A percentile compares a stretch with the other conserved stretches of the same genome.
Evolutionary conservation across 176 grass and related monocot genomes (phyloP).

Genomic region (Rhynchospora breviuscula): DNA sequence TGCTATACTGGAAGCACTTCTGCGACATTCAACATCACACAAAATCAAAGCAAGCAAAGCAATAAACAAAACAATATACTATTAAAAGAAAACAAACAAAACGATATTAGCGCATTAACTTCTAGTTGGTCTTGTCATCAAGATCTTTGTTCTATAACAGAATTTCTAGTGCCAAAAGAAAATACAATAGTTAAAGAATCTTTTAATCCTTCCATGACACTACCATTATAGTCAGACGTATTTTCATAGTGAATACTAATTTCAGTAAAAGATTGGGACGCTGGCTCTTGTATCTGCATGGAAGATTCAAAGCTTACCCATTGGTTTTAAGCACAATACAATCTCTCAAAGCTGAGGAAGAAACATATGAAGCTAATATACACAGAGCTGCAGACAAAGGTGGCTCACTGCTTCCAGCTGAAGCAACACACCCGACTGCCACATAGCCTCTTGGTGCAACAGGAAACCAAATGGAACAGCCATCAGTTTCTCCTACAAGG

Average conservation of each 20-base stretch:
- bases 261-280: background rate
- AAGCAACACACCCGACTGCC: conserved; percentile 87
- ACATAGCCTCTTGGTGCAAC: conserved; percentile 74
- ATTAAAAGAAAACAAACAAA: background rate
- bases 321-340: conserved; percentile 62
- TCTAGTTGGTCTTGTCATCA: background rate
- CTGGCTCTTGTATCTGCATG: background rate
- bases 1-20: conserved; percentile 51
- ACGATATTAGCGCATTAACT: background rate
- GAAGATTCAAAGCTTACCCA: background rate
- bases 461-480: conserved; percentile 90
- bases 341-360: conserved; percentile 61
- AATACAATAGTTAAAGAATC: conserved; percentile 12
- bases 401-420: conserved; percentile 67
- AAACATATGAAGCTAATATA: conserved; percentile 69
- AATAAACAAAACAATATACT: background rate
- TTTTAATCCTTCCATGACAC: background rate
- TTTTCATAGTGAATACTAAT: background rate
- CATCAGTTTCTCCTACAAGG: conserved; percentile 10
- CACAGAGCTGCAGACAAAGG: conserved; percentile 76
- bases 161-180: conserved; percentile 28
- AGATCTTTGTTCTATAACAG: background rate
- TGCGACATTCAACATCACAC: conserved; percentile 33
- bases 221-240: background rate
- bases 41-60: conserved; percentile 25